These are phyloP conservation scores for Fomes fomentarius DNA, from an alignment of 1,284 basidiomycete genomes.

Conservation along the genomic window DNA sequence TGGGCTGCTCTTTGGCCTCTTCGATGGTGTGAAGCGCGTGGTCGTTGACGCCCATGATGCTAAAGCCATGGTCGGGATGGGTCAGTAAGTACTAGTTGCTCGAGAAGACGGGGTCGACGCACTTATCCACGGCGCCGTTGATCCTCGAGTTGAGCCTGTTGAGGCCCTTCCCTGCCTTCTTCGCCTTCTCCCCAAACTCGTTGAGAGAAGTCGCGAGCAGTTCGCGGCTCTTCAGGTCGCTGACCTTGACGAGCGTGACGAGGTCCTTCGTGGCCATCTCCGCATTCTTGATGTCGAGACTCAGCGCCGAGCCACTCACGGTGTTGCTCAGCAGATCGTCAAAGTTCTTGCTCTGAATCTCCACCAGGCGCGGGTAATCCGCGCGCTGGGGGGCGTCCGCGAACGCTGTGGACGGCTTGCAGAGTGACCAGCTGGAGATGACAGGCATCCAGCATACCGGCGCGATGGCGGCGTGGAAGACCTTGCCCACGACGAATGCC, in stretches of 20 bases:
- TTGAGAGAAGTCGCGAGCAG: slow-evolving; percentile 51
- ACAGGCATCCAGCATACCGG: slow-evolving; percentile 66
- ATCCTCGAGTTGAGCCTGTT: slow-evolving; percentile 63
- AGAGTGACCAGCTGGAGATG: slow-evolving; percentile 51
- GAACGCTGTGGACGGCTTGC: slow-evolving; percentile 30
- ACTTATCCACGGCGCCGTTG: slow-evolving; percentile 71
- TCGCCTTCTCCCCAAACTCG: slow-evolving; percentile 62
- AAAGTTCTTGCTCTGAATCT: slow-evolving; percentile 62
- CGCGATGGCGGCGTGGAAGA: slow-evolving; percentile 51
- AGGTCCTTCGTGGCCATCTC: slow-evolving; percentile 75
- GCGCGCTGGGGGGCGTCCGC: slow-evolving; percentile 39
- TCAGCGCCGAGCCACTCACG: slow-evolving; percentile 56
- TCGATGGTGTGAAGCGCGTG: slow-evolving; percentile 67
- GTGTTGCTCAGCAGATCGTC: slow-evolving; percentile 63
- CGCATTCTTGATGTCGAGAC: slow-evolving; percentile 71
- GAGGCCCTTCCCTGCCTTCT: slow-evolving; percentile 57
- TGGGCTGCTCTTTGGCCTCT: slow-evolving; percentile 43
- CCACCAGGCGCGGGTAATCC: slow-evolving; percentile 61
- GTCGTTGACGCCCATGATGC: slow-evolving; percentile 72
- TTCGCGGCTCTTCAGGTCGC: slow-evolving; percentile 62
- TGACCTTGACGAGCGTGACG: slow-evolving; percentile 58
- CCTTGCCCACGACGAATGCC: slow-evolving; percentile 41
- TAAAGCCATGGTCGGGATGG: slow-evolving; percentile 30
- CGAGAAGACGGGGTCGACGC: slow-evolving; percentile 33
- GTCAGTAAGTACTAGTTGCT: not conserved